A percentile compares a stretch with the other conserved stretches of the same genome.
Evolutionary conservation across 257 asterid genomes (phyloP).

Genomic region (Scutellaria barbata): DNA sequence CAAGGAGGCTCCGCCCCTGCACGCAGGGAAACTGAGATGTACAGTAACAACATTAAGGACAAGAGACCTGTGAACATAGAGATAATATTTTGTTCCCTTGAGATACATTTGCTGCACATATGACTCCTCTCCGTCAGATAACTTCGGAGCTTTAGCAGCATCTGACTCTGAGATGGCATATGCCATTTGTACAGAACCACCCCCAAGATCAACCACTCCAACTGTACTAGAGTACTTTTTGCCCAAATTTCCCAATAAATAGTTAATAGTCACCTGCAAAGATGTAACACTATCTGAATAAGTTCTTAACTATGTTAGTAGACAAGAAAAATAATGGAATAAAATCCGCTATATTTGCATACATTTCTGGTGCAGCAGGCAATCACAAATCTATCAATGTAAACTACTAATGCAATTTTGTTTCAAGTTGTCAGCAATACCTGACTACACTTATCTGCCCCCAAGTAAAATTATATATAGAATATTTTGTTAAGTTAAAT

Average conservation of each 20-base stretch:
- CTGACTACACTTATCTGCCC: neutral
- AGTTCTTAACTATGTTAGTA: slow-evolving; percentile 20
- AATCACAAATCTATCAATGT: slow-evolving; percentile 1
- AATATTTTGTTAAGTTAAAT: neutral
- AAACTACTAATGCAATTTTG: neutral
- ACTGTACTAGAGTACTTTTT: slow-evolving; percentile 56
- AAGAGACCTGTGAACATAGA: slow-evolving; percentile 74
- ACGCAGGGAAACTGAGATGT: slow-evolving; percentile 23
- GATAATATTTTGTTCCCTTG: slow-evolving; percentile 60
- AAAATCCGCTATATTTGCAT: neutral
- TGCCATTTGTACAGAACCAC: slow-evolving; percentile 90
- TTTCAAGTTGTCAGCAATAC: neutral
- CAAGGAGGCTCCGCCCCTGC: too few species aligned
- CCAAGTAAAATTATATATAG: neutral
- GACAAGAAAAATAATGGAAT: slow-evolving; percentile 8
- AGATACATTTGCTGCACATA: slow-evolving; percentile 75
- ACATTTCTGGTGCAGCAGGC: slow-evolving; percentile 11
- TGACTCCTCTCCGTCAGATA: slow-evolving; percentile 54
- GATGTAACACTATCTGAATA: slow-evolving; percentile 24
- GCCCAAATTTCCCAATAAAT: slow-evolving; percentile 74
- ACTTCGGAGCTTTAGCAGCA: slow-evolving; percentile 67
- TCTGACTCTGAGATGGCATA: slow-evolving; percentile 71
- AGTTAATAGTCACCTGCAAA: slow-evolving; percentile 74
- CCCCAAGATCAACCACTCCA: slow-evolving; percentile 88
- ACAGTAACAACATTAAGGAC: slow-evolving; percentile 7